phyloP scores from a whole-genome alignment of 2,329 filamentous ascomycete species.

The Monosporascus sp. region DNA sequence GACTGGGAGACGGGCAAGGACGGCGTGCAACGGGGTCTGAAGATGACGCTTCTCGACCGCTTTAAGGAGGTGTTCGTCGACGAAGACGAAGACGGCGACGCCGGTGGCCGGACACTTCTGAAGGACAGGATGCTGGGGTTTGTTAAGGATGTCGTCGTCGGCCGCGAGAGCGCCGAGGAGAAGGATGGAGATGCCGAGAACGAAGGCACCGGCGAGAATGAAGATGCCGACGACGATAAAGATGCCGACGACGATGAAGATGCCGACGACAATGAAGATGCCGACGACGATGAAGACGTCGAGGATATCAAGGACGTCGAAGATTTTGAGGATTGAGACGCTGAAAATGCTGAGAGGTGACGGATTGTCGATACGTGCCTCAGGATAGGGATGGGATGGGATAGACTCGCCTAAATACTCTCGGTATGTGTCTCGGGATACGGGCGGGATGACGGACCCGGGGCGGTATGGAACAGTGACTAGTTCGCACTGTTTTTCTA shows the following conservation, averaged over 20 bases:
- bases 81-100: background rate
- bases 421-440: too few relatives aligned
- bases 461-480: too few relatives aligned
- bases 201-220: too few relatives aligned
- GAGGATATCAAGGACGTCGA: too few relatives aligned
- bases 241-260: background rate
- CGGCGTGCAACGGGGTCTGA: conserved; percentile 10
- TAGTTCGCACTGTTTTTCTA: too few relatives aligned
- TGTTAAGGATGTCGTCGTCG: background rate
- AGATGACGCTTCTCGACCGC: conserved; percentile 14
- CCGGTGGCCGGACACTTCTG: background rate
- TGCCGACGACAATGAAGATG: background rate
- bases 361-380: too few relatives aligned
- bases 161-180: background rate
- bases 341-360: background rate
- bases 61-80: conserved; percentile 6
- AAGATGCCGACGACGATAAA: background rate
- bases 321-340: background rate
- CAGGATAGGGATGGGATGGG: too few relatives aligned
- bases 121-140: background rate
- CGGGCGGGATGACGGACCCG: too few relatives aligned
- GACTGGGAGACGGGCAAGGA: conserved; percentile 17
- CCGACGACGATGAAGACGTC: too few relatives aligned
- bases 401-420: too few relatives aligned
- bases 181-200: background rate